Evolutionary conservation across 306 rosid genomes (phyloP).

Genomic region (Quercus aquifolioides): DNA sequence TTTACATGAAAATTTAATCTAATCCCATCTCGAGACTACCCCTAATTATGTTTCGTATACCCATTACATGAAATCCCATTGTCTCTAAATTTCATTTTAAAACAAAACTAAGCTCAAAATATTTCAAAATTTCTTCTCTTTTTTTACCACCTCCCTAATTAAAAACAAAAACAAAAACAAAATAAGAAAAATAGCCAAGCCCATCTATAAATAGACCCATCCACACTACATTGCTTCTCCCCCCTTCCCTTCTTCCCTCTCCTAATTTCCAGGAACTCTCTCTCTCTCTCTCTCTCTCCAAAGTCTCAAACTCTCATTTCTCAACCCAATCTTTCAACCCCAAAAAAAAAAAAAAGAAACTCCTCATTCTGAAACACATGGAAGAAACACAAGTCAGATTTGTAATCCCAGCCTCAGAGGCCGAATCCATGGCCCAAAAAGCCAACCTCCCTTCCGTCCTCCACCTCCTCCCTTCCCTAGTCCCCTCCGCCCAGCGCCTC

Average conservation of each 20-base stretch:
- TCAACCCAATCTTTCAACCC: background rate
- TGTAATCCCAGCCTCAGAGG: conserved; percentile 53
- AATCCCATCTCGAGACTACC: too few species aligned
- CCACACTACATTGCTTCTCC: background rate
- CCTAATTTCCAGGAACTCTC: conserved; percentile 24
- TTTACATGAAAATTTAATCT: too few species aligned
- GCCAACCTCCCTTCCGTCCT: conserved; percentile 25
- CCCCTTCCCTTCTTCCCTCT: background rate
- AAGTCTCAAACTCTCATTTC: background rate
- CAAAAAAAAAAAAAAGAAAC: background rate
- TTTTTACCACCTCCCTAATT: too few species aligned
- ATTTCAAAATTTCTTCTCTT: too few species aligned
- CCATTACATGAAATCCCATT: too few species aligned
- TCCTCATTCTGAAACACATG: conserved; percentile 28
- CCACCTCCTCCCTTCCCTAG: conserved; percentile 58
- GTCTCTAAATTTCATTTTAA: too few species aligned
- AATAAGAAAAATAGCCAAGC: too few species aligned
- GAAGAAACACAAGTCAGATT: conserved; percentile 40
- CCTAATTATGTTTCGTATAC: too few species aligned
- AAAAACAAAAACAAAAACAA: too few species aligned
- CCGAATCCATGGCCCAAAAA: conserved; percentile 43
- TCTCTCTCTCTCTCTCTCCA: background rate
- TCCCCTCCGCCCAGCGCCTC: conserved; percentile 52
- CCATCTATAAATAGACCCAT: background rate
- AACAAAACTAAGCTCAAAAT: too few species aligned